phyloP scores from a whole-genome alignment of 495 filamentous ascomycete genomes.

The Hypoxylon fragiforme region DNA sequence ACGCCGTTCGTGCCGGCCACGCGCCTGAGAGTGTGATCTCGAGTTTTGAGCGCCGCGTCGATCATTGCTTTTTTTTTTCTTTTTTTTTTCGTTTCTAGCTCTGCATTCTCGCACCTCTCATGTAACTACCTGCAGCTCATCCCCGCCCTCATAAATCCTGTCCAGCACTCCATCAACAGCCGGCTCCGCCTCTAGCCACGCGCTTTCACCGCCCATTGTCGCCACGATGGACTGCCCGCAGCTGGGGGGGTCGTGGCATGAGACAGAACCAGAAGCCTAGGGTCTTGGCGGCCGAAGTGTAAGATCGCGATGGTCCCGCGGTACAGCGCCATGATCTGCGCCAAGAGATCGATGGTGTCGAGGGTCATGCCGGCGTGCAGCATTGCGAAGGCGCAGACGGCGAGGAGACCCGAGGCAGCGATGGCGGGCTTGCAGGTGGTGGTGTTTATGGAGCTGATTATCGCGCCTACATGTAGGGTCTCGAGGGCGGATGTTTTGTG shows the following conservation, averaged over 20 bases:
- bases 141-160: neutral
- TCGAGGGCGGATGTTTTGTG: constrained; percentile 10
- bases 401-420: constrained; percentile 10
- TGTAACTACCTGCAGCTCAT: too few species aligned
- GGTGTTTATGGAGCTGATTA: constrained; percentile 1
- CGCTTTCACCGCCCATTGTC: neutral
- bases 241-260: neutral
- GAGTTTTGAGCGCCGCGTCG: constrained; percentile 6
- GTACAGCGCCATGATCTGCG: constrained; percentile 12
- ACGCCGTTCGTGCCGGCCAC: neutral
- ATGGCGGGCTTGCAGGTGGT: constrained; percentile 10
- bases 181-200: constrained; percentile 4
- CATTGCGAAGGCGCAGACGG: constrained; percentile 11
- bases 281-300: neutral
- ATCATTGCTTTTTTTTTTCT: neutral
- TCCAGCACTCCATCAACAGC: constrained; percentile 1
- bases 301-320: constrained; percentile 13
- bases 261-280: too few species aligned
- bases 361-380: constrained; percentile 5
- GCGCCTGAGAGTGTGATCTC: neutral
- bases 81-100: too few species aligned
- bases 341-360: constrained; percentile 11
- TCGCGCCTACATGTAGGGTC: constrained; percentile 1
- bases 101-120: constrained; percentile 1
- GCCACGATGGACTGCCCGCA: neutral